Evolutionary conservation across 176 grass and related monocot genomes (phyloP).

Genomic region (Zoysia pacifica): DNA sequence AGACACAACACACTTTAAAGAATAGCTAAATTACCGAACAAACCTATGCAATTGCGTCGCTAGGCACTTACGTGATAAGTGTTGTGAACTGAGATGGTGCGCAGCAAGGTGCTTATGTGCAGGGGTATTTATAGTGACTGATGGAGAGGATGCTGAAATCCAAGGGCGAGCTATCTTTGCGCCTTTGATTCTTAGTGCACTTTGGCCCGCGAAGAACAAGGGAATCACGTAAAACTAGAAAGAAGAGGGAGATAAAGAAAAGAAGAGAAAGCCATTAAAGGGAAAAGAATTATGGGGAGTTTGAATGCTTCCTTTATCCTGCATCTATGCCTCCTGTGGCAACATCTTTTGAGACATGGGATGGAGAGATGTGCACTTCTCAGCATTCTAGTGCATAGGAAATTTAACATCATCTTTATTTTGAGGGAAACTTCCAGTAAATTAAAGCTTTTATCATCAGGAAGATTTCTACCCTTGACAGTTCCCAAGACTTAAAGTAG

Average conservation of each 20-base stretch:
- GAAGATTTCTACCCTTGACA: neutral
- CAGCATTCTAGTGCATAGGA: slow-evolving; percentile 47
- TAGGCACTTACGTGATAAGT: slow-evolving; percentile 4
- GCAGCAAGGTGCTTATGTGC: slow-evolving; percentile 42
- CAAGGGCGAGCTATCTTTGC: slow-evolving; percentile 44
- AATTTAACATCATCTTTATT: slow-evolving; percentile 32
- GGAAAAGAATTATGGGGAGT: slow-evolving; percentile 71
- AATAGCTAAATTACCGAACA: slow-evolving; percentile 40
- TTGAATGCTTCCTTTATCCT: slow-evolving; percentile 72
- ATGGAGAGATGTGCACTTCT: slow-evolving; percentile 55
- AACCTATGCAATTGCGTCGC: slow-evolving; percentile 17
- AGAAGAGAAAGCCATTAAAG: slow-evolving; percentile 84
- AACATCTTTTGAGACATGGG: slow-evolving; percentile 89
- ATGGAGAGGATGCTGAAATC: slow-evolving; percentile 52
- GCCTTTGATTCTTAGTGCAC: slow-evolving; percentile 50
- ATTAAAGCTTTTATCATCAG: neutral
- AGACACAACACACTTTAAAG: neutral
- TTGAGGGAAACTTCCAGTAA: slow-evolving; percentile 26
- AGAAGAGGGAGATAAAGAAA: slow-evolving; percentile 67
- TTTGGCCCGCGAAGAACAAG: slow-evolving; percentile 62
- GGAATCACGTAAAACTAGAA: slow-evolving; percentile 77
- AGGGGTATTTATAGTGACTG: slow-evolving; percentile 57
- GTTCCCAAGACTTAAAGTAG: neutral
- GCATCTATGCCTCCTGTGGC: slow-evolving; percentile 52
- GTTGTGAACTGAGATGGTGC: slow-evolving; percentile 37